Conservation (phyloP, 768 basidiomycete genomes). For the Termitomyces sp. region DNA sequence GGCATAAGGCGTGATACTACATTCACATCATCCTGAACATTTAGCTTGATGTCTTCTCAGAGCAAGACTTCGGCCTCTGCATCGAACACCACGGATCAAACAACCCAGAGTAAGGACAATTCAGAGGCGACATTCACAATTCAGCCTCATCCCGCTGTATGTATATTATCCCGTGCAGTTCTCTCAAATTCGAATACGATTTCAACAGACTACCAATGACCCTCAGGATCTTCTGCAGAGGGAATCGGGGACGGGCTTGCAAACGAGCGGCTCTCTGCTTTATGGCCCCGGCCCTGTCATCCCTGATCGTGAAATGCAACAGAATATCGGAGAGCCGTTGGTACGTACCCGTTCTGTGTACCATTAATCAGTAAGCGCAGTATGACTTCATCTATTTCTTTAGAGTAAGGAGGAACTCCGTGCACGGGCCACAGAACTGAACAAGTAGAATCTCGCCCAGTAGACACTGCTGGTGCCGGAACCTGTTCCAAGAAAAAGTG, state of each 20-base stretch:
- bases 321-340: slow-evolving; percentile 40
- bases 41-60: slow-evolving; percentile 1
- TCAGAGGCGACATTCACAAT: slow-evolving; percentile 36
- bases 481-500: too few species aligned
- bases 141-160: slow-evolving; percentile 58
- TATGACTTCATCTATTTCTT: background rate
- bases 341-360: slow-evolving; percentile 24
- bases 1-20: background rate
- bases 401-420: slow-evolving; percentile 49
- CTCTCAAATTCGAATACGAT: background rate
- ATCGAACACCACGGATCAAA: slow-evolving; percentile 1
- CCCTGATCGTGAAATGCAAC: slow-evolving; percentile 36
- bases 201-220: slow-evolving; percentile 49
- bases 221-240: slow-evolving; percentile 43
- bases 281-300: slow-evolving; percentile 41
- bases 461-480: background rate
- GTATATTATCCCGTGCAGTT: slow-evolving; percentile 10
- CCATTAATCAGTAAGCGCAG: background rate
- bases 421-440: slow-evolving; percentile 40
- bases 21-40: background rate
- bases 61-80: slow-evolving; percentile 2
- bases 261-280: slow-evolving; percentile 29
- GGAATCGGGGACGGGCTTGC: slow-evolving; percentile 29
- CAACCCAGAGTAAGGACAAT: slow-evolving; percentile 5
- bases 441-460: slow-evolving; percentile 12